Evolutionary conservation across 192 early-diverging fungal species (phyloP).

Genomic region (Globomyces pollinis-pini): DNA sequence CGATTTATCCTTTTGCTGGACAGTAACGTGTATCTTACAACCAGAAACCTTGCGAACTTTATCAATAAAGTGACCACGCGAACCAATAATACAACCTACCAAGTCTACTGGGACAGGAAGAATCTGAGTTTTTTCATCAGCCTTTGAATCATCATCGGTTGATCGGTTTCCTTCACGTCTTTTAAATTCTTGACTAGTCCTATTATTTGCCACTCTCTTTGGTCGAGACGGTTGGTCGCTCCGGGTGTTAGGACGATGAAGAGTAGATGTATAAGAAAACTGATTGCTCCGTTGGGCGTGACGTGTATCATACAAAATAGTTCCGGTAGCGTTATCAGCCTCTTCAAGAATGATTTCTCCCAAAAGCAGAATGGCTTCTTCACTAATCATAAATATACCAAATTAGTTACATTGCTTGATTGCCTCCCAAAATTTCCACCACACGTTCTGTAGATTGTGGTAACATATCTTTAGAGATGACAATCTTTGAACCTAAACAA

Average conservation of each 20-base stretch:
- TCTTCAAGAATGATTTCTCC: constrained; percentile 80
- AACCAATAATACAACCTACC: constrained; percentile 94
- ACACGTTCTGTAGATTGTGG: constrained; percentile 91
- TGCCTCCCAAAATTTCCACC: constrained; percentile 75
- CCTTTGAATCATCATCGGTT: no score
- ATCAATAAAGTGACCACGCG: constrained; percentile 52
- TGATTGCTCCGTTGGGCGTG: not conserved
- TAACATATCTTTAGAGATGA: constrained; percentile 91
- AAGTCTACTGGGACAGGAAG: constrained; percentile 84
- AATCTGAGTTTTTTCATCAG: constrained; percentile 65
- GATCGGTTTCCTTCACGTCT: not conserved
- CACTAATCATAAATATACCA: constrained; percentile 28
- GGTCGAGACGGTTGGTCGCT: not conserved
- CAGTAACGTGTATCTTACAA: constrained; percentile 79
- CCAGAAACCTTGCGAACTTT: constrained; percentile 32
- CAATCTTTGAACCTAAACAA: constrained; percentile 76
- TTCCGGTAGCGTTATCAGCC: constrained; percentile 72
- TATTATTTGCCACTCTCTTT: no score
- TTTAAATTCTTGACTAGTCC: not conserved
- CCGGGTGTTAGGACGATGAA: constrained; percentile 1
- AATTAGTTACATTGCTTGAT: constrained; percentile 54
- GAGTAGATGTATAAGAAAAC: constrained; percentile 1
- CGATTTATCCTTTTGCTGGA: constrained; percentile 65
- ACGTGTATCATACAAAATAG: constrained; percentile 76
- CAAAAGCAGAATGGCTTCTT: constrained; percentile 73